These are phyloP conservation scores for Irpex rosettiformis DNA, from an alignment of 1,284 basidiomycete species.

Conservation along the genomic window DNA sequence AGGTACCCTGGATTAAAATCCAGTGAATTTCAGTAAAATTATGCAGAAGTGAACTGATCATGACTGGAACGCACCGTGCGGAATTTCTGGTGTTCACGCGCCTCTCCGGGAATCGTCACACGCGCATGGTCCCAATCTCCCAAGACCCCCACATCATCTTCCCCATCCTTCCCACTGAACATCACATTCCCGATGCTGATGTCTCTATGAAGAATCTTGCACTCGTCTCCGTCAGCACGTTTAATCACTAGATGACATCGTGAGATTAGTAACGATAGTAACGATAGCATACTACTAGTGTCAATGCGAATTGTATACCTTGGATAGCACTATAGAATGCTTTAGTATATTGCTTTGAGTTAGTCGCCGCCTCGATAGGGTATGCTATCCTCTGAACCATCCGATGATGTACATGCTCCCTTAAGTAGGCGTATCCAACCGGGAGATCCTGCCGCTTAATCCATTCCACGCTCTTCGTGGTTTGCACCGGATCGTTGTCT, in stretches of 20 bases:
- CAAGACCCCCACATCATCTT: neutral
- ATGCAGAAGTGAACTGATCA: neutral
- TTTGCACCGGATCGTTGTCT: neutral
- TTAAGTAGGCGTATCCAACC: neutral
- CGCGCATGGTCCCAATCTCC: conserved; percentile 2
- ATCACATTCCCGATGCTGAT: conserved; percentile 2
- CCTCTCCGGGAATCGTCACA: neutral
- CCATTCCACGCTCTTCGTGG: neutral
- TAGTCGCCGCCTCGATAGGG: neutral
- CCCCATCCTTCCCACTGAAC: neutral
- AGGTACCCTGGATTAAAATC: neutral
- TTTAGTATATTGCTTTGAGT: neutral
- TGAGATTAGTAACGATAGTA: too few species aligned
- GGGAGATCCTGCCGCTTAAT: neutral
- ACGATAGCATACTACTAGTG: too few species aligned
- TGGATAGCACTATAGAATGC: neutral
- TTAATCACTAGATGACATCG: neutral
- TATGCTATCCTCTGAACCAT: neutral
- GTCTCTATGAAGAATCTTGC: conserved; percentile 2
- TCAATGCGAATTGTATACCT: neutral
- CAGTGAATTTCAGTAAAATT: neutral
- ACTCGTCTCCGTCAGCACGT: neutral
- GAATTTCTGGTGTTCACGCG: neutral
- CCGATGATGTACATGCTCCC: neutral
- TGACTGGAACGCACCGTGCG: neutral